Conservation (phyloP, 805 yeast species). For the Cyberlindnera maritima region DNA sequence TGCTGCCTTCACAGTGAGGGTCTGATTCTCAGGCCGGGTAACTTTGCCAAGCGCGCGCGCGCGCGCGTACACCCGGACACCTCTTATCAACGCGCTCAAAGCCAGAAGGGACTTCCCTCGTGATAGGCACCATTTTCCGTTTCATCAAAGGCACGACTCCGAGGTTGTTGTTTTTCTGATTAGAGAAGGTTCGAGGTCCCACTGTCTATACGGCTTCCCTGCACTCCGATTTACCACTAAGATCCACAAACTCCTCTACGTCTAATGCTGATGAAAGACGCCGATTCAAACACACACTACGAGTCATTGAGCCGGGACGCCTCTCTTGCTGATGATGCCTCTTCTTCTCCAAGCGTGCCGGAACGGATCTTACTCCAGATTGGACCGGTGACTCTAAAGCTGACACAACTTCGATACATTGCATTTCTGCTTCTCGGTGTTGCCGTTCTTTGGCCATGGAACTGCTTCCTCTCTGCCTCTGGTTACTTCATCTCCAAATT, state of each 20-base stretch:
- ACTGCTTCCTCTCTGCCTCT: slow-evolving; percentile 82
- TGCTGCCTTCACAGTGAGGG: too few species aligned
- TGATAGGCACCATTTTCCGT: too few species aligned
- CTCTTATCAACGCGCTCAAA: too few species aligned
- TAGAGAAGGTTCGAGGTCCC: too few species aligned
- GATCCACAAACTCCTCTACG: not conserved
- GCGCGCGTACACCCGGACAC: too few species aligned
- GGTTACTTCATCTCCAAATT: slow-evolving; percentile 67
- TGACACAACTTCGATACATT: slow-evolving; percentile 10
- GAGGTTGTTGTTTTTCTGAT: not conserved
- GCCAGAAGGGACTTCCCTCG: too few species aligned
- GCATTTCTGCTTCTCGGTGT: slow-evolving; percentile 53
- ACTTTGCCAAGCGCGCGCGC: too few species aligned
- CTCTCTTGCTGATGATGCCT: slow-evolving; percentile 2
- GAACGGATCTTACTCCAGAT: slow-evolving; percentile 1
- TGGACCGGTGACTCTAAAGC: slow-evolving; percentile 3
- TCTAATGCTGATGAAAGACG: slow-evolving; percentile 12
- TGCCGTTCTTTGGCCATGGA: slow-evolving; percentile 95
- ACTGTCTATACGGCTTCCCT: too few species aligned
- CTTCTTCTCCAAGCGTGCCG: not conserved
- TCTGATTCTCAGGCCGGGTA: too few species aligned
- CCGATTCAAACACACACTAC: slow-evolving; percentile 7
- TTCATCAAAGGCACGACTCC: too few species aligned
- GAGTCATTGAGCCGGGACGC: slow-evolving; percentile 8
- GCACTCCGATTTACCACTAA: too few species aligned